Conservation (phyloP, 2,329 filamentous ascomycete genomes). For the Arthrinium puccinioides region DNA sequence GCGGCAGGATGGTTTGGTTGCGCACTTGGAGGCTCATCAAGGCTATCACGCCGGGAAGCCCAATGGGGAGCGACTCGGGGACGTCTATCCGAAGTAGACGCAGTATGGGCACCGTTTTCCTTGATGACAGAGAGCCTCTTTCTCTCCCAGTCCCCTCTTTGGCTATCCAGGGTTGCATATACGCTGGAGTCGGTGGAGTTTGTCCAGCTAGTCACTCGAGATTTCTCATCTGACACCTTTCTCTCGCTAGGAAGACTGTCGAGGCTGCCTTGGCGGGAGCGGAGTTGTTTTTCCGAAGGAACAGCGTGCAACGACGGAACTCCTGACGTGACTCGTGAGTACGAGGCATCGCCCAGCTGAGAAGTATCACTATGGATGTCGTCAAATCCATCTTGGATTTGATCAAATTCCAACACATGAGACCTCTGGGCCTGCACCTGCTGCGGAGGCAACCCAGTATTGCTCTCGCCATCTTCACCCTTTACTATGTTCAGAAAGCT, state of each 20-base stretch:
- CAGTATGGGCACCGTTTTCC: slow-evolving; percentile 41
- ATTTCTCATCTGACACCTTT: slow-evolving; percentile 41
- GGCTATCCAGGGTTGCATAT: slow-evolving; percentile 35
- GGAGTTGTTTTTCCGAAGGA: slow-evolving; percentile 36
- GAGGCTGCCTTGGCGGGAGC: slow-evolving; percentile 47
- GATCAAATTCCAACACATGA: slow-evolving; percentile 14
- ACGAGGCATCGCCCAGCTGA: slow-evolving; percentile 15
- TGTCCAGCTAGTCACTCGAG: slow-evolving; percentile 67
- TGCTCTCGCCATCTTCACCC: slow-evolving; percentile 24
- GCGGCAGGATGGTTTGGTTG: slow-evolving; percentile 16
- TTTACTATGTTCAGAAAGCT: slow-evolving; percentile 42
- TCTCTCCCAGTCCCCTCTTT: slow-evolving; percentile 36
- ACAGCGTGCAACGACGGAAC: slow-evolving; percentile 43
- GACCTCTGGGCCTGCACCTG: slow-evolving; percentile 40
- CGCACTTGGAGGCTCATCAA: too few relatives aligned
- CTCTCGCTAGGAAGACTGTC: slow-evolving; percentile 38
- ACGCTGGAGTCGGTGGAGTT: slow-evolving; percentile 55
- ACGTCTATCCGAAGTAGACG: slow-evolving; percentile 27
- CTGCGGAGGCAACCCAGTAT: slow-evolving; percentile 41
- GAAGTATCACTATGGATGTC: slow-evolving; percentile 8
- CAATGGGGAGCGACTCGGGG: neutral
- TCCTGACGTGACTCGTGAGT: slow-evolving; percentile 41
- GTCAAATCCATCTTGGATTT: slow-evolving; percentile 6
- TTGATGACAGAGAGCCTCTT: slow-evolving; percentile 59
- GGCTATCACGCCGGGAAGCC: too few relatives aligned